Evolutionary conservation across 2,329 filamentous ascomycete genomes (phyloP), one percentile per base, ranked within the genome.

Genomic region (Trichoderma koningii): DNA sequence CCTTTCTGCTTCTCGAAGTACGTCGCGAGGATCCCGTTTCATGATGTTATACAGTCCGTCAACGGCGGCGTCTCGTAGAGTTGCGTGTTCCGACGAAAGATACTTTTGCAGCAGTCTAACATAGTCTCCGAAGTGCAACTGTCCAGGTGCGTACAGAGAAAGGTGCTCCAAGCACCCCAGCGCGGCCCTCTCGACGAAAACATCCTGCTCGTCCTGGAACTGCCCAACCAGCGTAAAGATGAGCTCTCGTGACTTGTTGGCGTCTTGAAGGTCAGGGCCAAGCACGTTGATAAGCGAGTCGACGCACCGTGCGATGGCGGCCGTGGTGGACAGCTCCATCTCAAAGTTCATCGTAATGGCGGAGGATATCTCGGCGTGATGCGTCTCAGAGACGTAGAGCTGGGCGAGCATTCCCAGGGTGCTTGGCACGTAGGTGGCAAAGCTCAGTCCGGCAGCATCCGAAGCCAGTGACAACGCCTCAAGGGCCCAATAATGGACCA

Each of bases 271-370:
- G 77, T 99, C 96, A 0, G 95, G 95, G 0, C 95, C 95, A 12
- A 99, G 84, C 10, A 99, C 95, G 70, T 98, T 98, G 78, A 99
- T 93, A 26, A 97, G 83, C n/a, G 93, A 95, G 76, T 98, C 93
- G 34, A 97, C 89, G 70, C 92, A 96, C 70, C 92, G 88, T 38
- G 91, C 90, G 67, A 98, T 89, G 1, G 93, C 90, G 21, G 92
- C 89, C 1, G 90, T 87, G 0, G 94, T 94, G 6, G 92, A 89
- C 26, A 93, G 82, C 64, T 95, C 92, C 71, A 96, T 83, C 76
- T 97, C 93, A 42, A 97, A 85, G 73, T 97, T 98, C 72, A 95
- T 97, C 0, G 91, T 93, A 7, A 92, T 88, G 47, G 91, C 82
- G 1, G 91, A 91, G 4, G 87, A 82, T 23, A 92, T 87, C 74